These are phyloP conservation scores for Microdochium bolleyi DNA, from an alignment of 2,329 filamentous ascomycete species.

Conservation along the genomic window DNA sequence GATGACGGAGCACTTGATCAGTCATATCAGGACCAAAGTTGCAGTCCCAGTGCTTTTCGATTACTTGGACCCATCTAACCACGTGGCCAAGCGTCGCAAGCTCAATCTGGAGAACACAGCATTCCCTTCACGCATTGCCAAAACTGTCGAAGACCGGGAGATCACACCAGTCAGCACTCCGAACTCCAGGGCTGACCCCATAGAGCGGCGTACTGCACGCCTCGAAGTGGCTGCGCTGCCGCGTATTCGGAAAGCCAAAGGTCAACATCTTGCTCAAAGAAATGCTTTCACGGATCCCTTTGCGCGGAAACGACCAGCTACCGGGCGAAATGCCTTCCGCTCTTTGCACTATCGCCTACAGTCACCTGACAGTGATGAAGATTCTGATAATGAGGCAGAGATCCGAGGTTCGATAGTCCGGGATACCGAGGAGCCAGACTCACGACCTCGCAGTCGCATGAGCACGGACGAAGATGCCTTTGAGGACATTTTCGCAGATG, in stretches of 20 bases:
- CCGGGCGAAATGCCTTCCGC: conserved; percentile 56
- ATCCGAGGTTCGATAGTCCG: conserved; percentile 52
- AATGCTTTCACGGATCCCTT: conserved; percentile 62
- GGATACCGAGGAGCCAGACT: conserved; percentile 82
- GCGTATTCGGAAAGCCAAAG: conserved; percentile 64
- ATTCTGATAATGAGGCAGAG: conserved; percentile 76
- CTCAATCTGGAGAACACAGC: conserved; percentile 44
- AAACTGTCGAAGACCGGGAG: conserved; percentile 54
- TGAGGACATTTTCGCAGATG: conserved; percentile 46
- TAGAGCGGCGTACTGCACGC: conserved; percentile 50
- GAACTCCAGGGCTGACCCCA: conserved; percentile 52
- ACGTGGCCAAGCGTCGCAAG: conserved; percentile 69
- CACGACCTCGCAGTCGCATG: conserved; percentile 69
- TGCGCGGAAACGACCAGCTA: conserved; percentile 53
- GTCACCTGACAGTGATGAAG: conserved; percentile 68
- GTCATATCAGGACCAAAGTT: conserved; percentile 82
- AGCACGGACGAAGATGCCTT: conserved; percentile 50
- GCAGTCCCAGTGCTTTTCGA: conserved; percentile 74
- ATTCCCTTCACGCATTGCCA: conserved; percentile 29
- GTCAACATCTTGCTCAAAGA: conserved; percentile 45
- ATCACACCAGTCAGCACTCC: conserved; percentile 58
- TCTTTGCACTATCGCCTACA: conserved; percentile 76
- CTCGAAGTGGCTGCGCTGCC: conserved; percentile 59
- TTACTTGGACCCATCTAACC: conserved; percentile 74
- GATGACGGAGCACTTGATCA: conserved; percentile 77